Evolutionary conservation across 2,329 filamentous ascomycete species (phyloP).

Genomic region (Alternaria consortialis): DNA sequence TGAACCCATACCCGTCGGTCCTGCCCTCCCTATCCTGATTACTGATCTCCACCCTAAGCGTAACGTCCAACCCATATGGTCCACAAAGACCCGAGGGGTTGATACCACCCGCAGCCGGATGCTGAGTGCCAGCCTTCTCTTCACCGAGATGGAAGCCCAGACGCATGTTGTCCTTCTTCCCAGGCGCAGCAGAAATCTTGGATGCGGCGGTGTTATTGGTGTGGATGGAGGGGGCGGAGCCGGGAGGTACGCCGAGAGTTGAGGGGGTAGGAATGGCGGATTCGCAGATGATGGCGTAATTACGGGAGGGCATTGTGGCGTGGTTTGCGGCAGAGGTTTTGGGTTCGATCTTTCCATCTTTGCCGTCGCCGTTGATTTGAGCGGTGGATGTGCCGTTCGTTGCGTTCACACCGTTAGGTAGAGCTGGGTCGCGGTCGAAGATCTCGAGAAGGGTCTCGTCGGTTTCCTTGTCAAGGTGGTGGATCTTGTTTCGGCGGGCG

Average conservation of each 20-base stretch:
- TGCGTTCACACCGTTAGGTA: constrained; percentile 36
- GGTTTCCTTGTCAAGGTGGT: constrained; percentile 69
- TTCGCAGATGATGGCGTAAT: constrained; percentile 71
- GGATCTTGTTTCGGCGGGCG: constrained; percentile 70
- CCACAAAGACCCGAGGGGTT: constrained; percentile 55
- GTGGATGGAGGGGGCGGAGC: constrained; percentile 29
- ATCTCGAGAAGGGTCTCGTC: constrained; percentile 71
- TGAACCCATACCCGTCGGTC: constrained; percentile 62
- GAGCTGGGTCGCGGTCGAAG: constrained; percentile 67
- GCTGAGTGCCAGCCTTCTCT: constrained; percentile 76
- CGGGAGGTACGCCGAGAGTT: constrained; percentile 20
- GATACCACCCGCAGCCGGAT: constrained; percentile 71
- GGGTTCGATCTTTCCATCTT: constrained; percentile 39
- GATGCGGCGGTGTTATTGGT: constrained; percentile 42
- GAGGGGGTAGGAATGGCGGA: constrained; percentile 44
- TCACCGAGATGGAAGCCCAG: constrained; percentile 79
- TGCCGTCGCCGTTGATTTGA: constrained; percentile 27
- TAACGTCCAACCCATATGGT: constrained; percentile 57
- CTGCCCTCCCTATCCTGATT: constrained; percentile 54
- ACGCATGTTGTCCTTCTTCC: constrained; percentile 67
- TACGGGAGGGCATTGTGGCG: constrained; percentile 80
- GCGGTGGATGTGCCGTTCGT: constrained; percentile 31
- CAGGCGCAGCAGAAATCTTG: constrained; percentile 36
- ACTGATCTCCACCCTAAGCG: constrained; percentile 59
- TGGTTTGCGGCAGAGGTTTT: constrained; percentile 79